A percentile compares a stretch with the other conserved stretches of the same genome.
phyloP scores from a whole-genome alignment of 345 rosid species.

The Dimocarpus longan region DNA sequence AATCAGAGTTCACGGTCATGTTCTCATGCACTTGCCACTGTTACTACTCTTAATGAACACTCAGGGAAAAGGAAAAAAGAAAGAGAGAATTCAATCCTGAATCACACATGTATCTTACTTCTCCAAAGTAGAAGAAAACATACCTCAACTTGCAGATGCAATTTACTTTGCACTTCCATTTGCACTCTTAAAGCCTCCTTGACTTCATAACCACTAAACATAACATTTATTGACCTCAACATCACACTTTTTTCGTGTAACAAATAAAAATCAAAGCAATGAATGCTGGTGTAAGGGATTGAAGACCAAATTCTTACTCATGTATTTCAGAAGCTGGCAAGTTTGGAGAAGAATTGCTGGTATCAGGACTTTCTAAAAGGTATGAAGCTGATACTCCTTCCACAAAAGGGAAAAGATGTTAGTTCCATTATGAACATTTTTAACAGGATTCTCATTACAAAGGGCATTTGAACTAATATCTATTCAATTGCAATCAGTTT shows the following conservation, averaged over 20 bases:
- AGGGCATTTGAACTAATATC: background rate
- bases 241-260: conserved; percentile 2
- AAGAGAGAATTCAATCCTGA: background rate
- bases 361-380: conserved; percentile 48
- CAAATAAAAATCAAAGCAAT: background rate
- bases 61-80: too few relatives aligned
- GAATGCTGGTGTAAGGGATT: background rate
- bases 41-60: too few relatives aligned
- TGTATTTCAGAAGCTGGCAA: conserved; percentile 49
- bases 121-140: background rate
- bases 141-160: conserved; percentile 81
- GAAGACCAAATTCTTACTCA: conserved; percentile 55
- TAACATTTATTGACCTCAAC: conserved; percentile 12
- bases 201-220: conserved; percentile 60
- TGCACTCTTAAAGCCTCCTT: conserved; percentile 74
- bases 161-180: conserved; percentile 84
- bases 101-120: background rate
- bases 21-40: background rate
- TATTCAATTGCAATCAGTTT: conserved; percentile 3
- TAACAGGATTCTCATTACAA: background rate
- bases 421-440: conserved; percentile 5
- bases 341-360: conserved; percentile 43
- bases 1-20: background rate
- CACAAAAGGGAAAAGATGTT: conserved; percentile 21
- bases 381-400: conserved; percentile 51